phyloP scores from a whole-genome alignment of 2,329 filamentous ascomycete genomes.

The Huntiella abstrusa region DNA sequence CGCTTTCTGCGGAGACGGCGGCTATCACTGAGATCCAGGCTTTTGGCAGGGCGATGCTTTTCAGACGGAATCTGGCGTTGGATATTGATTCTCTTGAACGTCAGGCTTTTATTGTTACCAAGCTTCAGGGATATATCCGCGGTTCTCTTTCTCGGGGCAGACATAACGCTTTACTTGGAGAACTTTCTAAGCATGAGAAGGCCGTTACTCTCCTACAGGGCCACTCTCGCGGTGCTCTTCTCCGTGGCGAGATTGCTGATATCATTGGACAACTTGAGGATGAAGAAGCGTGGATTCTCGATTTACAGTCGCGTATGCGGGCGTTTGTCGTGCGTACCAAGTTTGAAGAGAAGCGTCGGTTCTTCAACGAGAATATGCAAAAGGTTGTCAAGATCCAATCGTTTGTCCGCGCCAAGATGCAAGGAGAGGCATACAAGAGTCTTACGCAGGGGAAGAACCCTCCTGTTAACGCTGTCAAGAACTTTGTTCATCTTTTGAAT shows the following conservation, averaged over 20 bases:
- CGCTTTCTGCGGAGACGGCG: slow-evolving; percentile 26
- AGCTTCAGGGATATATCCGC: slow-evolving; percentile 48
- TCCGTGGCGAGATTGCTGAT: slow-evolving; percentile 54
- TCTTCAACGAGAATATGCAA: slow-evolving; percentile 93
- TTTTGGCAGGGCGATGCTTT: slow-evolving; percentile 40
- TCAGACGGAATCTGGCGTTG: slow-evolving; percentile 29
- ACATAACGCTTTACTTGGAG: slow-evolving; percentile 43
- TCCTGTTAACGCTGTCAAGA: slow-evolving; percentile 89
- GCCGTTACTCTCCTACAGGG: slow-evolving; percentile 56
- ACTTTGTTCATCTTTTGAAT: slow-evolving; percentile 92
- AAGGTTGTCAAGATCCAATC: slow-evolving; percentile 98
- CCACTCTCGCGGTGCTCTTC: slow-evolving; percentile 58
- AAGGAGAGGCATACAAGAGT: slow-evolving; percentile 96
- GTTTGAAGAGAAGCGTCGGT: slow-evolving; percentile 71
- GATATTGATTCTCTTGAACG: slow-evolving; percentile 37
- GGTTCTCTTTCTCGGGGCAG: slow-evolving; percentile 45
- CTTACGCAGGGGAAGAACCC: slow-evolving; percentile 92
- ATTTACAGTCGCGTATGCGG: slow-evolving; percentile 55
- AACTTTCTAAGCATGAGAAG: slow-evolving; percentile 49
- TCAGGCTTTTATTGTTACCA: slow-evolving; percentile 35
- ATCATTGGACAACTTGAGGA: slow-evolving; percentile 62
- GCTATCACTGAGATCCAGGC: slow-evolving; percentile 36
- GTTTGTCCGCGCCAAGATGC: slow-evolving; percentile 82
- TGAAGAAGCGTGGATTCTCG: slow-evolving; percentile 58
- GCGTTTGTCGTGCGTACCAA: slow-evolving; percentile 53